Conservation (phyloP, 305 asterid genomes). For the Coffea humblotiana region DNA sequence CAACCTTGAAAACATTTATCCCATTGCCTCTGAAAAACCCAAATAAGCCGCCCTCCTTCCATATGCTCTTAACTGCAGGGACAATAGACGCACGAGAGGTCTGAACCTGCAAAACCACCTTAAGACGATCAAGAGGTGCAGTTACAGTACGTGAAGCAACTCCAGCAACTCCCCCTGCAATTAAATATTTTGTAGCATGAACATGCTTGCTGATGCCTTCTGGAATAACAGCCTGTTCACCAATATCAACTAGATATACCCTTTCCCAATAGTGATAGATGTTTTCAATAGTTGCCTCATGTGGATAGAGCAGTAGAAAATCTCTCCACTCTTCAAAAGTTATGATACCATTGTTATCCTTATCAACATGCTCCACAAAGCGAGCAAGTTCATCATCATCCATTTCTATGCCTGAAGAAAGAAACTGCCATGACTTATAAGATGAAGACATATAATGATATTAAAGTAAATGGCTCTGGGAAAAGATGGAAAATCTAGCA, state of each 20-base stretch:
- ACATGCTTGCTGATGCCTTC: slow-evolving; percentile 93
- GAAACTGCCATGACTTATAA: slow-evolving; percentile 68
- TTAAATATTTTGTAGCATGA: slow-evolving; percentile 73
- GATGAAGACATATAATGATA: slow-evolving; percentile 42
- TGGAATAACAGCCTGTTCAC: slow-evolving; percentile 93
- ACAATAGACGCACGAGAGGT: slow-evolving; percentile 62
- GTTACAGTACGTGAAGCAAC: slow-evolving; percentile 95
- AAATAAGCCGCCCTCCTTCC: slow-evolving; percentile 71
- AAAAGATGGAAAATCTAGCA: background rate
- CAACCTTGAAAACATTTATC: slow-evolving; percentile 84
- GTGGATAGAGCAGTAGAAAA: slow-evolving; percentile 91
- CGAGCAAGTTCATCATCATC: slow-evolving; percentile 92
- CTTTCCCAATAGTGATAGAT: slow-evolving; percentile 89
- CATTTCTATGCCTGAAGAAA: slow-evolving; percentile 88
- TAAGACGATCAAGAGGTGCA: slow-evolving; percentile 94
- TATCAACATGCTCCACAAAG: slow-evolving; percentile 95
- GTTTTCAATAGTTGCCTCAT: slow-evolving; percentile 90
- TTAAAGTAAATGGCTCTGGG: slow-evolving; percentile 1
- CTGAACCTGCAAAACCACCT: slow-evolving; percentile 90
- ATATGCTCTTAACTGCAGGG: slow-evolving; percentile 61
- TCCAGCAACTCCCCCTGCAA: slow-evolving; percentile 99
- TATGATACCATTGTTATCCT: slow-evolving; percentile 91
- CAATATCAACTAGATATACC: slow-evolving; percentile 90
- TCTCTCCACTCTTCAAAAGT: slow-evolving; percentile 99
- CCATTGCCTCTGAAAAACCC: slow-evolving; percentile 94